A percentile compares a stretch with the other conserved stretches of the same genome.
Conservation (phyloP, 2,329 filamentous ascomycete genomes). For the Aspergillus tanneri region DNA sequence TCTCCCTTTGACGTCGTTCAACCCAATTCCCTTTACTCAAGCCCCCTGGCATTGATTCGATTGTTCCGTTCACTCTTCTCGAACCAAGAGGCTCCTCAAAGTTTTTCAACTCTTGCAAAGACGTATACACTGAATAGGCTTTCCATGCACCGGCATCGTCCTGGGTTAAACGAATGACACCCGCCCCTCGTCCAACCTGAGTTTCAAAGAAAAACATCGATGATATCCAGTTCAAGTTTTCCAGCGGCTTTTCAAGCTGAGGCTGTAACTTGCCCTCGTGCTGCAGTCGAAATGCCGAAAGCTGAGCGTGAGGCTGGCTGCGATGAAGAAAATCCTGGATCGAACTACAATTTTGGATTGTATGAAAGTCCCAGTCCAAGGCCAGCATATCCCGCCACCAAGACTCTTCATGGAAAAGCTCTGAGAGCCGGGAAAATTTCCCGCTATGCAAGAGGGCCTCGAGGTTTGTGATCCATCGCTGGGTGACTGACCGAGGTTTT, state of each 20-base stretch:
- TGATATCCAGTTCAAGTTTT: constrained; percentile 35
- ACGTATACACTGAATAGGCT: constrained; percentile 41
- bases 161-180: constrained; percentile 38
- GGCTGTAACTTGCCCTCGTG: constrained; percentile 35
- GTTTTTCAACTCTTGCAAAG: constrained; percentile 37
- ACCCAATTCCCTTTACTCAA: constrained; percentile 37
- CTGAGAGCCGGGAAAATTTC: constrained; percentile 17
- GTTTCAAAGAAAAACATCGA: constrained; percentile 45
- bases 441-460: constrained; percentile 23
- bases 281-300: constrained; percentile 34
- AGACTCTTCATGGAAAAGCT: constrained; percentile 39
- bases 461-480: constrained; percentile 35
- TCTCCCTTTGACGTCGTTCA: constrained; percentile 33
- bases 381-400: constrained; percentile 45
- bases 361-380: constrained; percentile 42
- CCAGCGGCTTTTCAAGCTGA: constrained; percentile 26
- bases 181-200: constrained; percentile 35
- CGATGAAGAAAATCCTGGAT: constrained; percentile 34
- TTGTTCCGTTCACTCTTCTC: constrained; percentile 35
- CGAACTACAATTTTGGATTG: constrained; percentile 30
- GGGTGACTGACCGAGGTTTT: constrained; percentile 28
- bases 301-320: constrained; percentile 25
- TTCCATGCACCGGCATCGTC: constrained; percentile 34
- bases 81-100: constrained; percentile 35
- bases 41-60: constrained; percentile 35